Evolutionary conservation across 495 filamentous ascomycete genomes (phyloP).

Genomic region (Aspergillus indologenus): DNA sequence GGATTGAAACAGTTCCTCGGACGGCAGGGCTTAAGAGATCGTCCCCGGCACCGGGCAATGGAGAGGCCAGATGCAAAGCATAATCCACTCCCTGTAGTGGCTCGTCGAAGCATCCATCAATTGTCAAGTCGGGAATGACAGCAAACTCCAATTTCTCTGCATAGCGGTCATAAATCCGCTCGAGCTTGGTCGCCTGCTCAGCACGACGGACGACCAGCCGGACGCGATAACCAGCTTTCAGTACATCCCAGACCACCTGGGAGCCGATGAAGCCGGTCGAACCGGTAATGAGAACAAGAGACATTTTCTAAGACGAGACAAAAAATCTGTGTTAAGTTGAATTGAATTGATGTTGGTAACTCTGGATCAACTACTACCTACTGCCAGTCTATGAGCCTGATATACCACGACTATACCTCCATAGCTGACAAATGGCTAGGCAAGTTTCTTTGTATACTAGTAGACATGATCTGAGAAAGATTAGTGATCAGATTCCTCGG

Average conservation of each 20-base stretch:
- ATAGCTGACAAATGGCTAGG: no score
- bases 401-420: no score
- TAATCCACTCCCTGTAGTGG: slow-evolving; percentile 45
- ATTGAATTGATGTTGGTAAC: no score
- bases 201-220: slow-evolving; percentile 23
- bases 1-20: slow-evolving; percentile 32
- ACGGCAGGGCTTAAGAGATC: slow-evolving; percentile 31
- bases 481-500: background rate
- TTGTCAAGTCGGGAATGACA: slow-evolving; percentile 47
- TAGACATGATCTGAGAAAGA: background rate
- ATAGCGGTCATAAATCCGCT: slow-evolving; percentile 12
- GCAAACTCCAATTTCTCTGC: slow-evolving; percentile 28
- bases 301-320: background rate
- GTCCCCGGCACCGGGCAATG: slow-evolving; percentile 23
- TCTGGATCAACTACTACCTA: no score
- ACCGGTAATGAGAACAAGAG: slow-evolving; percentile 30
- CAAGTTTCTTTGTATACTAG: no score
- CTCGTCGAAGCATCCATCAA: slow-evolving; percentile 41
- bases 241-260: slow-evolving; percentile 20
- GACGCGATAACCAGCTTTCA: slow-evolving; percentile 24
- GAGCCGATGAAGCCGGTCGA: slow-evolving; percentile 40
- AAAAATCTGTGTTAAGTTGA: background rate
- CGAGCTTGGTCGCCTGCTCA: slow-evolving; percentile 22
- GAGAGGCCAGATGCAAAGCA: slow-evolving; percentile 53
- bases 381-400: no score